Evolutionary conservation across 352 stramenopile genomes (phyloP), one percentile per base, ranked within the genome.

Genomic region (Phytophthora sp.): DNA sequence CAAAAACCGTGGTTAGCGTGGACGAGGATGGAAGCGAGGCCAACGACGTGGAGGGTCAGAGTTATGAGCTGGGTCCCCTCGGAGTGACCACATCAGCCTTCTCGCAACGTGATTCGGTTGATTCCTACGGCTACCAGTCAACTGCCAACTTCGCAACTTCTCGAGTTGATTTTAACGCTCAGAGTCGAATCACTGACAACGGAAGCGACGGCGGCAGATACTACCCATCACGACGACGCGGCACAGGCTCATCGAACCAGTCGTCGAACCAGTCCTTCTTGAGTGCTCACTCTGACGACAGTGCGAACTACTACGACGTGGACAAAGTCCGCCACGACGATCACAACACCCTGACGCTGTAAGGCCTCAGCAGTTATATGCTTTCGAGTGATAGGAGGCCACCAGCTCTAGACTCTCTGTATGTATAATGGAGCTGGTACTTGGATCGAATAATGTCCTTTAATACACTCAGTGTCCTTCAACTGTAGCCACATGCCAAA

Each of bases 211-310:
- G 77, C 9, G 62, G 51, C 10, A 64, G 50, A 17, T 74, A 76
- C 43, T 62, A 75, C 32, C 68, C 53, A 2, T 35, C 26, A 2
- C 66, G 53, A 21, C 59, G 63, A n/a, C 55, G 66, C 44, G 58
- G 77, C 56, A 78, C 68, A 23, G 49, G 31, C 21, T 72, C 79
- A 24, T 85, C 79, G 34, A 62, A 82, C 52, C 68, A 73, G 28
- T 92, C 80, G 28, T 82, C 82, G 31, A 65, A 84, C 56, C 63
- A 77, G 39, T 91, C 82, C 12, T 76, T 82, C 21, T 41, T 87
- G 28, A 92, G 83, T 42, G 63, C 73, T 44, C 77, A 75, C 3
- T 92, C 83, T 2, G 76, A 89, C 24, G 81, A 90, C 37, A 86
- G 85, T 20, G 60, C 68, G 9, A 77, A 60, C 7, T 89, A 85